phyloP scores from a whole-genome alignment of 352 stramenopile species.

The Globisporangium spiculum region DNA sequence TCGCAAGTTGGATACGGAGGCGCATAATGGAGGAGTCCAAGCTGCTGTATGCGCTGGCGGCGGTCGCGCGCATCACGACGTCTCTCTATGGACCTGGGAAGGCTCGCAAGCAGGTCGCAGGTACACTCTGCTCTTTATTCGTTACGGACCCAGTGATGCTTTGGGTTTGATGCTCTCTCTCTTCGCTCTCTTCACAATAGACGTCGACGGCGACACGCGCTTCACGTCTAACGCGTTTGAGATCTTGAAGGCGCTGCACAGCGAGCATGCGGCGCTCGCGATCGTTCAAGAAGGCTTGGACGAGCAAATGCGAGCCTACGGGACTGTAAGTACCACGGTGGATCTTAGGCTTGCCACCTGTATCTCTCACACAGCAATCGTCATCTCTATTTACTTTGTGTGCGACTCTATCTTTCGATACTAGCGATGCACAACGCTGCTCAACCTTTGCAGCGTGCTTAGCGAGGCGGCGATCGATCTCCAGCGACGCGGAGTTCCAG shows the following conservation, averaged over 20 bases:
- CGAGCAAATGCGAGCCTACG: constrained; percentile 7
- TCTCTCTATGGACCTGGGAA: constrained; percentile 17
- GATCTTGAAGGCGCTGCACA: constrained; percentile 8
- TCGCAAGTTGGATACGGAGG: background rate
- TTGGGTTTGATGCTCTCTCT: no score
- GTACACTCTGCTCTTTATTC: background rate
- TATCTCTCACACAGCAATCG: no score
- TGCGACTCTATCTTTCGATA: background rate
- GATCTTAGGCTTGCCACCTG: no score
- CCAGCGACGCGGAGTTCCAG: constrained; percentile 5
- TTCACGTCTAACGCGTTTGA: constrained; percentile 20
- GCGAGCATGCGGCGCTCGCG: constrained; percentile 17
- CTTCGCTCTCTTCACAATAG: constrained; percentile 2
- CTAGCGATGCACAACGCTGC: constrained; percentile 17
- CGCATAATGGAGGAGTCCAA: background rate
- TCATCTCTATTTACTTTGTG: no score
- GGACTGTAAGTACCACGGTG: constrained; percentile 4
- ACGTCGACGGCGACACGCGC: constrained; percentile 4
- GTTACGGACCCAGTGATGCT: background rate
- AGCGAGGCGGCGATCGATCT: constrained; percentile 15
- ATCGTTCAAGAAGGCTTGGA: constrained; percentile 12
- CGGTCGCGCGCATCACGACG: constrained; percentile 8
- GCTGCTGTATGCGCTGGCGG: constrained; percentile 5
- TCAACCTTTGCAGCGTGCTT: constrained; percentile 14
- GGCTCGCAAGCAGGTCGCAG: constrained; percentile 17